Evolutionary conservation across 768 basidiomycete genomes (phyloP), one percentile per base, ranked within the genome.

Genomic region (Boletus reticuloceps): DNA sequence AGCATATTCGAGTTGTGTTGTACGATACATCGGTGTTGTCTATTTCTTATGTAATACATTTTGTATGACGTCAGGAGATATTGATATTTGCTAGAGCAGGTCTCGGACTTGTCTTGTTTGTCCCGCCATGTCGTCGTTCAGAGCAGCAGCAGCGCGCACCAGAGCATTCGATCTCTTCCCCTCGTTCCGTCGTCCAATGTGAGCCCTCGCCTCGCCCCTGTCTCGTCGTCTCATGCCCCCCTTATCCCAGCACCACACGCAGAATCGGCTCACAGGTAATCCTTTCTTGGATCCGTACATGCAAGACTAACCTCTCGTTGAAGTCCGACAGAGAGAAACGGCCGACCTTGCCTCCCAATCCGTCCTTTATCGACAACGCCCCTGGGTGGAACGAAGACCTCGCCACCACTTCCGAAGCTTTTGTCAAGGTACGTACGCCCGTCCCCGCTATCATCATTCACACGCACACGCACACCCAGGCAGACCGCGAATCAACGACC

Each of bases 301-400:
- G n/a, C 10, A 2, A 17, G 20, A 19, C 42, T 48, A 27, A 51
- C 43, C 20, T 12, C 6, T 34, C 16, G n/a, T 5, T 19, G 20
- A 84, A 36, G 12, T 69, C 85, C 20, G 82, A 82, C 52, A 63
- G 62, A 17, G 82, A 85, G 64, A 87, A 86, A 57, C 66, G 59
- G 13, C 74, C 79, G n/a, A 81, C 81, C 61, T 67, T 82, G 39
- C 63, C 74, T 20, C 70, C 72, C 7, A 64, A 65, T 5, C 77
- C 80, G 3, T 75, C 82, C 1, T 77, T 81, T 11, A 77, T 79
- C 51, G 59, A 71, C n/a, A 59, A 76, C 12, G 84, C 86, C 1
- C 86, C 85, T 4, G 87, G 86, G 2, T 89, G 87, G 87, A 88
- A 88, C 57, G 87, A 89, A 60, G 66, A 69, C 25, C 77, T 89